Conservation (phyloP, 345 rosid genomes). For the Bruguiera gymnorhiza region DNA sequence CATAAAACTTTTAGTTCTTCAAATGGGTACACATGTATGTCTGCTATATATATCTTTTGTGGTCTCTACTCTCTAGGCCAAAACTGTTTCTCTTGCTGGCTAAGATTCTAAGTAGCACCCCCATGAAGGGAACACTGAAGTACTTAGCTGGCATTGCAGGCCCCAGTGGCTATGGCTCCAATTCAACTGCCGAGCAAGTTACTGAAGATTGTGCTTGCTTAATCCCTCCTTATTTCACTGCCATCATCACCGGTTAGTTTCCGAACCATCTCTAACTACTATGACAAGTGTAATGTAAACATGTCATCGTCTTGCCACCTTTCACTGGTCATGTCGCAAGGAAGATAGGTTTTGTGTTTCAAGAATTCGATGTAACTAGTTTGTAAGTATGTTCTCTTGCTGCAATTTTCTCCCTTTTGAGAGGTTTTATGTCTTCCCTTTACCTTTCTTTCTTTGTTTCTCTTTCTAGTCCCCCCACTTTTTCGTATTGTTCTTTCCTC, state of each 20-base stretch:
- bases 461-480: too few species aligned
- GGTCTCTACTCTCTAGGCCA: background rate
- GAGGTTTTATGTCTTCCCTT: too few species aligned
- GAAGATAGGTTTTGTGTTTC: too few species aligned
- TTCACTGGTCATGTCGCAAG: too few species aligned
- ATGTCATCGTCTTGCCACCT: constrained; percentile 1
- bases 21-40: background rate
- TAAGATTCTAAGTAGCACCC: constrained; percentile 16
- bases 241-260: constrained; percentile 61
- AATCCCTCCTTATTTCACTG: constrained; percentile 45
- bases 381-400: too few species aligned
- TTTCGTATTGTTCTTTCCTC: too few species aligned
- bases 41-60: background rate
- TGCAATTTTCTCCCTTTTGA: too few species aligned
- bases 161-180: constrained; percentile 92
- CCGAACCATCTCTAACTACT: background rate
- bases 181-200: constrained; percentile 86
- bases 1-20: background rate
- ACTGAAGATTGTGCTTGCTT: constrained; percentile 28
- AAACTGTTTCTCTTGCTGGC: constrained; percentile 26
- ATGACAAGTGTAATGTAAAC: background rate
- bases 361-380: too few species aligned
- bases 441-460: too few species aligned
- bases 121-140: constrained; percentile 72
- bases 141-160: constrained; percentile 92